These are phyloP conservation scores for Amborella trichopoda DNA, from an alignment of 164 flowering plant genomes.

Conservation along the genomic window DNA sequence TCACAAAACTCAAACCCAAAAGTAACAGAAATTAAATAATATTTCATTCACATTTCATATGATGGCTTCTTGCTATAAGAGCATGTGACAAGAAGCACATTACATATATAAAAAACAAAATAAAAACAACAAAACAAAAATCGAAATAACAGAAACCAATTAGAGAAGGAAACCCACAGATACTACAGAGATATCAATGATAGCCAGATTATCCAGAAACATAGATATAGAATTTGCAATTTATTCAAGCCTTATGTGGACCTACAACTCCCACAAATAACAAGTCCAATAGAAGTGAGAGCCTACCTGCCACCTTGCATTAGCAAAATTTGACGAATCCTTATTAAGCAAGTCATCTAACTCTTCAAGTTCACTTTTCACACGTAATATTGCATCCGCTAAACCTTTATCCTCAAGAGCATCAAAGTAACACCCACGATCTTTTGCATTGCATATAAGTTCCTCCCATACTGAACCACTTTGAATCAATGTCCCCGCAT, in stretches of 20 bases:
- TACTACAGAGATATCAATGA: no score
- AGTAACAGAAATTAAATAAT: no score
- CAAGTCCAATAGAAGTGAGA: constrained; percentile 1
- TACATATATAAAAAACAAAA: not conserved
- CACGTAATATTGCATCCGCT: constrained; percentile 24
- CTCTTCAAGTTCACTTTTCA: constrained; percentile 50
- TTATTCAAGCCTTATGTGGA: constrained; percentile 9
- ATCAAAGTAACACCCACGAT: constrained; percentile 11
- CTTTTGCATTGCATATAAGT: constrained; percentile 14
- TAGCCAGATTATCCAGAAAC: no score
- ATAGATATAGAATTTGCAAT: constrained; percentile 24
- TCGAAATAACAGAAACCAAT: not conserved
- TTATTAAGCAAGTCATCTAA: constrained; percentile 51
- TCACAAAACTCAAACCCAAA: no score
- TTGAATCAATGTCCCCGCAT: constrained; percentile 8
- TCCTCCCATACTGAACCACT: constrained; percentile 13
- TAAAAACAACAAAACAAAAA: not conserved
- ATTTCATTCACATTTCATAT: no score
- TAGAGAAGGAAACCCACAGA: not conserved
- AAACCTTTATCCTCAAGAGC: constrained; percentile 11
- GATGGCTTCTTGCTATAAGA: no score
- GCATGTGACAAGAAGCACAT: not conserved
- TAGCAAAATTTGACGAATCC: constrained; percentile 38
- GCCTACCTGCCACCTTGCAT: constrained; percentile 64
- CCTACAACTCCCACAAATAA: constrained; percentile 6